Evolutionary conservation across 2,329 filamentous ascomycete species (phyloP), one percentile per base, ranked within the genome.

Genomic region (Mariannaea elegans): DNA sequence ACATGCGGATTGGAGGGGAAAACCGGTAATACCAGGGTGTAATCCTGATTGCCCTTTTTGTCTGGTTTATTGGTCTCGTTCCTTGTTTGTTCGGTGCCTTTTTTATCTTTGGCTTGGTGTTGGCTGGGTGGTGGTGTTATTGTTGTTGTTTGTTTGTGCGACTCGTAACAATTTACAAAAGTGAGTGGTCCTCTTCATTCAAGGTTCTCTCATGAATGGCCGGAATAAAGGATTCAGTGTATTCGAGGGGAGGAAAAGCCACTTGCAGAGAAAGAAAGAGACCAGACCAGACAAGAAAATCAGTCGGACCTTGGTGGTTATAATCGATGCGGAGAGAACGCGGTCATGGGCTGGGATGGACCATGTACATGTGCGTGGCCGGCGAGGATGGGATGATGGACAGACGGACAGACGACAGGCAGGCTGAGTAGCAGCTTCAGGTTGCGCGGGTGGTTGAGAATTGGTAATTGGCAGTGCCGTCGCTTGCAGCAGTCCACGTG

Each of bases 401-500:
- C 49, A 36, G 32, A 14, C 45, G 46, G 54, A 46, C 51, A 55
- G 42, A 9, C 24, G 44, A 39, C 49, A 36, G 32, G 14, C 52
- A 51, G 54, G 23, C 44, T 61, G 56, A 56, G 41, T 52, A 36
- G 39, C 39, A 44, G 39, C 21, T 44, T 44, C 48, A 51, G 64
- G 48, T 61, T 65, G 59, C 59, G 45, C 56, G 50, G 49, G 56
- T 38, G 51, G 45, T 23, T 21, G 39, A 14, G 19, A 27, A 21
- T 21, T 48, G 41, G 29, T 48, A 13, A 36, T 36, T 36, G 32
- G 32, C 32, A 36, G 12, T 53, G 24, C 32, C 23, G 41, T 21
- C 31, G 41, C 39, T 49, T 56, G 58, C 56, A 59, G 65, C 49
- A 63, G 65, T 71, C 69, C 69, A 71, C 69, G 69, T 71, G 69